Conservation (phyloP, 73 alveolate species). For the Tetrahymena elliotti region DNA sequence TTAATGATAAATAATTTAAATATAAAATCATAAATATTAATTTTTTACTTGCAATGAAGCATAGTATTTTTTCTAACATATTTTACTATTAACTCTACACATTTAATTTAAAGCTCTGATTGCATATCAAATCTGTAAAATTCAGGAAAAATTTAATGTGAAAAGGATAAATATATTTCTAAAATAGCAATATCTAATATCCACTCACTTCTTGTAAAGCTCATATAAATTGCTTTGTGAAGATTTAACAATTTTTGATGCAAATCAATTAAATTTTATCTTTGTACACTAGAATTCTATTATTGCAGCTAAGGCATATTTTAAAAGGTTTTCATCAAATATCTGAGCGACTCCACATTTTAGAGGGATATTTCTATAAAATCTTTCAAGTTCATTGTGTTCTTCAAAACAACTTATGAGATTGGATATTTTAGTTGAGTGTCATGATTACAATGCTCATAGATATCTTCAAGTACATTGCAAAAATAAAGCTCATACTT, state of each 20-base stretch:
- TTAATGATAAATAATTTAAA: no score
- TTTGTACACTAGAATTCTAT: not conserved
- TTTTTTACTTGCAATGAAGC: not conserved
- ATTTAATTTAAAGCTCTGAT: not conserved
- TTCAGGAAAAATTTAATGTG: not conserved
- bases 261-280: not conserved
- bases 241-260: not conserved
- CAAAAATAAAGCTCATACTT: not conserved
- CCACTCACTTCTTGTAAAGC: not conserved
- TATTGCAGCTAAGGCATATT: not conserved
- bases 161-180: not conserved
- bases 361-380: not conserved
- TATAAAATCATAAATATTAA: not conserved
- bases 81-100: not conserved
- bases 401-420: not conserved
- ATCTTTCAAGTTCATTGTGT: not conserved
- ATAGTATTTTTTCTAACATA: not conserved
- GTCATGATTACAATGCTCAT: not conserved
- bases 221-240: not conserved
- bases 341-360: not conserved
- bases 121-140: not conserved
- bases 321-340: not conserved
- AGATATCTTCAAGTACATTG: not conserved
- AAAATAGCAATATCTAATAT: not conserved
- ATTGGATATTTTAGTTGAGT: not conserved